A percentile compares a stretch with the other conserved stretches of the same genome.
phyloP scores from a whole-genome alignment of 2,329 filamentous ascomycete genomes.

The Aphanocladium album region DNA sequence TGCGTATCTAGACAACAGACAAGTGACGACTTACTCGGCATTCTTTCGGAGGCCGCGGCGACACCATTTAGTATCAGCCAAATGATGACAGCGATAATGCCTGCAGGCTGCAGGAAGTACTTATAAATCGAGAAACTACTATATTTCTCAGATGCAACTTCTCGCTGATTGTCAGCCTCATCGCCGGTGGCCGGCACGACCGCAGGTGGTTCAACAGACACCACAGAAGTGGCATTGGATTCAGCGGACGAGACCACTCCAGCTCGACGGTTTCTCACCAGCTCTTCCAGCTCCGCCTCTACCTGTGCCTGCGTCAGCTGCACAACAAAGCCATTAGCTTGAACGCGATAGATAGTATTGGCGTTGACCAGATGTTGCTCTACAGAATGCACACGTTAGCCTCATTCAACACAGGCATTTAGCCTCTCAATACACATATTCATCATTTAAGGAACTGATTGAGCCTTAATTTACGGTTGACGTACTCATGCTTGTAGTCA shows the following conservation, averaged over 20 bases:
- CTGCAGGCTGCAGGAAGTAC: not conserved
- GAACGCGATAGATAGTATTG: not conserved
- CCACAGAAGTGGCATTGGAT: not conserved
- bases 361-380: conserved; percentile 1
- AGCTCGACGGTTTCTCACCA: not conserved
- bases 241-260: not conserved
- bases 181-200: not conserved
- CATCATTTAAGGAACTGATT: not conserved
- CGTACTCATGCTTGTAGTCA: conserved; percentile 10
- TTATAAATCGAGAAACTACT: not conserved
- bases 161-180: not conserved
- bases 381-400: not conserved
- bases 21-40: not conserved
- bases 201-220: not conserved
- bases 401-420: too few relatives aligned
- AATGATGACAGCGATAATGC: not conserved
- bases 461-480: not conserved
- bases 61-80: not conserved
- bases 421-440: too few relatives aligned
- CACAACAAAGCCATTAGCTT: not conserved
- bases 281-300: not conserved
- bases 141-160: not conserved
- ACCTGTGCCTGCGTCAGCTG: not conserved
- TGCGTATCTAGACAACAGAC: too few relatives aligned
- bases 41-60: not conserved